These are phyloP conservation scores for Arachis hypogaea DNA, from an alignment of 306 rosid genomes.

Conservation along the genomic window DNA sequence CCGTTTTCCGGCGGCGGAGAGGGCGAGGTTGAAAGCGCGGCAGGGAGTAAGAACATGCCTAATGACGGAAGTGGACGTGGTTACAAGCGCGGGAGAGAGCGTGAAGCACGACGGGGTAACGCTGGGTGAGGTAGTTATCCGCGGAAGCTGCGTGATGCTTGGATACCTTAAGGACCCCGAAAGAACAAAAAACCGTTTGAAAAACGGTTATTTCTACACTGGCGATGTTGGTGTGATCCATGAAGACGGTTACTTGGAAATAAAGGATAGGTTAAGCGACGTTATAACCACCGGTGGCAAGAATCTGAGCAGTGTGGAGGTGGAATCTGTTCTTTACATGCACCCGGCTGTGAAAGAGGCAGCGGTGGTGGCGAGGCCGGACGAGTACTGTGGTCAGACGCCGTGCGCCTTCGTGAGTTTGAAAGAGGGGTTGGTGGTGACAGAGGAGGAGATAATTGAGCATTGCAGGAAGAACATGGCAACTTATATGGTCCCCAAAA, in stretches of 20 bases:
- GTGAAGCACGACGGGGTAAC: conserved; percentile 56
- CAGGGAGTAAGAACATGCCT: conserved; percentile 66
- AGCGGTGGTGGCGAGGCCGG: conserved; percentile 72
- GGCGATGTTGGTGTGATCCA: conserved; percentile 81
- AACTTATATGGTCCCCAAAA: conserved; percentile 64
- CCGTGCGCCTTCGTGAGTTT: conserved; percentile 79
- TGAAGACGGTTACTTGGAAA: conserved; percentile 71
- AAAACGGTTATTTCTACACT: conserved; percentile 66
- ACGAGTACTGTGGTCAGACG: conserved; percentile 79
- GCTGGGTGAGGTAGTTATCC: conserved; percentile 60
- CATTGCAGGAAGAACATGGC: conserved; percentile 60
- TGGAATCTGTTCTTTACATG: conserved; percentile 56
- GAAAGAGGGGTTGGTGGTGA: conserved; percentile 46
- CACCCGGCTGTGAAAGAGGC: conserved; percentile 72
- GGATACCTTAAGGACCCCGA: conserved; percentile 66
- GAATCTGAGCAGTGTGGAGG: conserved; percentile 81
- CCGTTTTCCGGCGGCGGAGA: conserved; percentile 55
- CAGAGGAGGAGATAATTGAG: conserved; percentile 58
- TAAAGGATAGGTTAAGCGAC: conserved; percentile 71
- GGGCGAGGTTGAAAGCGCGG: conserved; percentile 66
- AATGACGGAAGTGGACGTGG: conserved; percentile 56
- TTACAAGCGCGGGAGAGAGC: conserved; percentile 45
- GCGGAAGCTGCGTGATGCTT: conserved; percentile 58
- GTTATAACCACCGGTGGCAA: conserved; percentile 81
- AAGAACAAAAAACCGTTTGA: conserved; percentile 47